Evolutionary conservation across 1,284 basidiomycete species (phyloP), one percentile per base, ranked within the genome.

Genomic region (Ganoderma multipileum): DNA sequence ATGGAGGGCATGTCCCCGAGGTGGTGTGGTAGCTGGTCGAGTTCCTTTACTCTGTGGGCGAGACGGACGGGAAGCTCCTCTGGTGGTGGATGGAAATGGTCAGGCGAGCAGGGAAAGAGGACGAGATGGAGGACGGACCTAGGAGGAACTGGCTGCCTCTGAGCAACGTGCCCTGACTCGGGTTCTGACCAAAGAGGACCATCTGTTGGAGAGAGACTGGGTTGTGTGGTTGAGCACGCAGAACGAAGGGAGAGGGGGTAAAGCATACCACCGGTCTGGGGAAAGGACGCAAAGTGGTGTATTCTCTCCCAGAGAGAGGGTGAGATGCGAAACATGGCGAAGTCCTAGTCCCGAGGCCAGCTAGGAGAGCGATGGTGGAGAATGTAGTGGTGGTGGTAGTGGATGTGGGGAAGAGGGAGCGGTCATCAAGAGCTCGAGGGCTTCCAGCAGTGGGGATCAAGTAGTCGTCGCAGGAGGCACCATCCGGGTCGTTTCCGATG

Each of bases 1-100:
- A 99, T 99, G 60, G 93, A 95, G 0, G 94, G 91, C 97, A 98
- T 98, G 68, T 91, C 89, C 76, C 91, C 92, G 69, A 99, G 86
- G 64, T 95, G 93, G 80, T 98, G 94, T 0, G 98, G 97, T 5
- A 99, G 87, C 74, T 96, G 91, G 76, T 99, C 96, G 47, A 99
- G 89, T 83, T 99, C 97, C 79, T 97, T 97, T 52, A 98, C 96
- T 42, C 98, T 89, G 79, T 99, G 97, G 0, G 97, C 96, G 20
- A 99, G 88, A 39, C 97, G 91, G 12, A 99, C 94, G 0, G 97
- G 97, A 0, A 99, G 86, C 76, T 97, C 95, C 86, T 96, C 94
- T 92, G 80, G 33, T 92, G 80, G 33, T 33, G 12, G 47, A 12
- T 52, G 30, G 58, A 9, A 42, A 9, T 47, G 30, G 58, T 50